A percentile compares a stretch with the other conserved stretches of the same genome.
Evolutionary conservation across 2,329 filamentous ascomycete species (phyloP).

Genomic region (Botrytis tulipae): DNA sequence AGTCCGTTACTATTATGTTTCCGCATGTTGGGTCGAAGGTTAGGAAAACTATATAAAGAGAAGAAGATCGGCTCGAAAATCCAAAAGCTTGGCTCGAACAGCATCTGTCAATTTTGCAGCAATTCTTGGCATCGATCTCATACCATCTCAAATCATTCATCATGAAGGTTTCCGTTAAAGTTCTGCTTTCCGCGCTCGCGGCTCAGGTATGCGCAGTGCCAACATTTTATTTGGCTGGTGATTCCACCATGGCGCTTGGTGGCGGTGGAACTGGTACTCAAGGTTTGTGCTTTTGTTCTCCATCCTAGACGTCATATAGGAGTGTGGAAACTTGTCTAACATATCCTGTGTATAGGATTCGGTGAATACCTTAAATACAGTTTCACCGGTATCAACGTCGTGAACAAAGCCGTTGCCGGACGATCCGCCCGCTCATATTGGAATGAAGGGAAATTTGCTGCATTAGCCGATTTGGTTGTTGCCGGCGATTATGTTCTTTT

Average conservation of each 20-base stretch:
- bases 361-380: constrained; percentile 57
- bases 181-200: constrained; percentile 6
- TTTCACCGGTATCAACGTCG: constrained; percentile 46
- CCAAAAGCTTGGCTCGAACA: neutral
- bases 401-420: constrained; percentile 65
- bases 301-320: neutral
- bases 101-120: neutral
- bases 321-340: neutral
- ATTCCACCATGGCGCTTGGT: constrained; percentile 58
- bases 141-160: neutral
- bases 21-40: neutral
- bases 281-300: constrained; percentile 36
- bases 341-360: constrained; percentile 50
- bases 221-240: constrained; percentile 57
- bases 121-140: neutral
- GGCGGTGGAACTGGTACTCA: constrained; percentile 46
- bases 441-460: constrained; percentile 62
- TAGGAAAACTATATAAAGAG: neutral
- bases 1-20: neutral
- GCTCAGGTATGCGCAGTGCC: constrained; percentile 23
- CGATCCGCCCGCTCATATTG: constrained; percentile 66
- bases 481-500: constrained; percentile 52
- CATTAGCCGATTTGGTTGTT: constrained; percentile 47
- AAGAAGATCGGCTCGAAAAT: neutral
- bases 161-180: constrained; percentile 5